Conservation (phyloP, 345 rosid genomes). For the Cochlearia excelsa region DNA sequence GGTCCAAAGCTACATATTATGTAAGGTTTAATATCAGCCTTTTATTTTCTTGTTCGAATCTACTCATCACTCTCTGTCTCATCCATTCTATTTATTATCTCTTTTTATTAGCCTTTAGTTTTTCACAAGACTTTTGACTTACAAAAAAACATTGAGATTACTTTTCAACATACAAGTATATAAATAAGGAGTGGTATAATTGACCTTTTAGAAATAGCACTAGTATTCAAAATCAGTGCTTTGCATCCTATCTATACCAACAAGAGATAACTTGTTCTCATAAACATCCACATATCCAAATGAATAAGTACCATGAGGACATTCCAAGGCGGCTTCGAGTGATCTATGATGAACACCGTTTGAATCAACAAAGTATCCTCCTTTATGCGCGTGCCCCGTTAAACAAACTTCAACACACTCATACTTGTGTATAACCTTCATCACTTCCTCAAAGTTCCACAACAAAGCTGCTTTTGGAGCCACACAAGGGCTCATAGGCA, state of each 20-base stretch:
- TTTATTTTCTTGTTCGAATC: constrained; percentile 31
- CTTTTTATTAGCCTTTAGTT: constrained; percentile 21
- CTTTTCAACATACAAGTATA: too few relatives aligned
- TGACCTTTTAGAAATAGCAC: too few relatives aligned
- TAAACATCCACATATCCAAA: constrained; percentile 75
- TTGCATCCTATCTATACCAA: constrained; percentile 59
- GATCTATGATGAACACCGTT: constrained; percentile 80
- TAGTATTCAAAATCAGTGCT: constrained; percentile 37
- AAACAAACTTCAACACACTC: constrained; percentile 76
- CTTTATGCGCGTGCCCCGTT: constrained; percentile 82
- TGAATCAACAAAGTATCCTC: constrained; percentile 72
- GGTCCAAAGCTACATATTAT: constrained; percentile 5
- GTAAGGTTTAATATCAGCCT: constrained; percentile 29
- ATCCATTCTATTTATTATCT: neutral
- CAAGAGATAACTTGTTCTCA: constrained; percentile 57
- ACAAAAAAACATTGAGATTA: too few relatives aligned
- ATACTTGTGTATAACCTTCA: constrained; percentile 66
- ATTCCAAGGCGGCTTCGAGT: constrained; percentile 85
- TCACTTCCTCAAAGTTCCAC: constrained; percentile 84
- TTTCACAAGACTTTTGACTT: constrained; percentile 4
- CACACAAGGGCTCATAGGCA: constrained; percentile 70
- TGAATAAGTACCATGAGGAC: constrained; percentile 83
- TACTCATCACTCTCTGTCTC: constrained; percentile 9
- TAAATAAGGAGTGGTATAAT: too few relatives aligned
- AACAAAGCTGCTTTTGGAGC: constrained; percentile 55